A percentile compares a stretch with the other conserved stretches of the same genome.
These are phyloP conservation scores for Trypanosoma platydactyli DNA, from an alignment of 208 protist species.

Conservation along the genomic window DNA sequence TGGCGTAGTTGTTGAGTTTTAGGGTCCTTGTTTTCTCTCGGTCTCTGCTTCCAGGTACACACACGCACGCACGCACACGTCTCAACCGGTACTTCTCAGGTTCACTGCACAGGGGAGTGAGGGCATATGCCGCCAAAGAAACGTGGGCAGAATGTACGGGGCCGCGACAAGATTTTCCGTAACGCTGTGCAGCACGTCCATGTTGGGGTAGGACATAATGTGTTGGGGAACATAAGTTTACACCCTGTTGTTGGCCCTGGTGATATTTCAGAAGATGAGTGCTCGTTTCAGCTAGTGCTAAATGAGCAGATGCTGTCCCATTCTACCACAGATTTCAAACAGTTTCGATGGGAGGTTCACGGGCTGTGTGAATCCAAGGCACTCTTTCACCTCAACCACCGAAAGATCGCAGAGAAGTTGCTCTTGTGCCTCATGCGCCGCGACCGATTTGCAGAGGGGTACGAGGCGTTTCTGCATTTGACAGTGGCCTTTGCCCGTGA, in stretches of 20 bases:
- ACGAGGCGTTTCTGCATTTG: slow-evolving; percentile 77
- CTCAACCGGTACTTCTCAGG: no score
- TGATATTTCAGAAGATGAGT: slow-evolving; percentile 1
- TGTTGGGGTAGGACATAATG: slow-evolving; percentile 80
- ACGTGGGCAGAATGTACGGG: slow-evolving; percentile 61
- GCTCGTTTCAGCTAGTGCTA: slow-evolving; percentile 80
- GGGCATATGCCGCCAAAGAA: slow-evolving; percentile 75
- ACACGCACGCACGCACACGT: background rate
- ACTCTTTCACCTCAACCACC: slow-evolving; percentile 74
- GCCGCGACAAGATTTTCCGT: slow-evolving; percentile 83
- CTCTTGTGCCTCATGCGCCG: slow-evolving; percentile 59
- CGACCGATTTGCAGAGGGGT: slow-evolving; percentile 57
- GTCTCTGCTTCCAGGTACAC: background rate
- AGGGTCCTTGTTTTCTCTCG: background rate
- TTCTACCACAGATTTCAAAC: slow-evolving; percentile 83
- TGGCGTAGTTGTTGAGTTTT: no score
- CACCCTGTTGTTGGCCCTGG: slow-evolving; percentile 43
- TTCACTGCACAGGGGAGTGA: background rate
- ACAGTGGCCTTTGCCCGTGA: slow-evolving; percentile 87
- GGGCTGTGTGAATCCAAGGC: slow-evolving; percentile 65
- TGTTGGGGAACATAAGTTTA: slow-evolving; percentile 77
- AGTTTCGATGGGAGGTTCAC: slow-evolving; percentile 79
- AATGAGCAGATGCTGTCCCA: slow-evolving; percentile 80
- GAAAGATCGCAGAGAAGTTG: slow-evolving; percentile 75
- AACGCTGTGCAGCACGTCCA: slow-evolving; percentile 88